Evolutionary conservation across 352 stramenopile genomes (phyloP), one percentile per base, ranked within the genome.

Genomic region (Plasmopara halstedii): DNA sequence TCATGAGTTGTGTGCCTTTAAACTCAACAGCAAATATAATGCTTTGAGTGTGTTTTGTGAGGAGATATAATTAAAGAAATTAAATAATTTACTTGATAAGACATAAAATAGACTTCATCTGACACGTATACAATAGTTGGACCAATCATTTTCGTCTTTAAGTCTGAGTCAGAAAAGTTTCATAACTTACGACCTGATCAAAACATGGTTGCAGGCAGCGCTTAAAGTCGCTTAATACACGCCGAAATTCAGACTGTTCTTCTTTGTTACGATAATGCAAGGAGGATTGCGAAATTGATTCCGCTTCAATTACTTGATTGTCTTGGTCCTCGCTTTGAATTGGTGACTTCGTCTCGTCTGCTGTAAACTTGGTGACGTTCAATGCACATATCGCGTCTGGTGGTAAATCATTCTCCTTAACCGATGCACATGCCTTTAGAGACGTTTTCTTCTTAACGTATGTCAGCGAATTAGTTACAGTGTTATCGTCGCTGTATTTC

Each of bases 211-310:
- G 56, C n/a, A 83, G 42, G n/a, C 60, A 83, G 36, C 53, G 54
- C 34, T 67, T 67, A 45, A 81, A 79, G 39, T 77, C 66, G 44
- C 56, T 42, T 17, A 84, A 45, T 6, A 71, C 69, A 4, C 50
- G 46, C 0, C 68, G 46, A 46, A 81, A 81, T 52, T 79, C 69
- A 10, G 55, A 34, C 17, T 70, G 64, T 34, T 73, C 68, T 11
- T 35, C 19, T 18, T 44, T 21, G 34, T 58, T 42, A 11, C 58
- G 32, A 19, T 25, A 55, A 35, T 45, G 38, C 4, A 13, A n/a
- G 22, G n/a, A 49, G 5, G 33, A 10, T 17, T 39, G 13, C 7
- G 27, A 29, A 27, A 20, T 32, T 5, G 38, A 2, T 17, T 29
- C 18, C 20, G 38, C 10, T 22, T 59, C 42, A 2, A 21, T 18